These are phyloP conservation scores for Pachysandra terminalis DNA, from an alignment of 164 flowering plant genomes.

Conservation along the genomic window DNA sequence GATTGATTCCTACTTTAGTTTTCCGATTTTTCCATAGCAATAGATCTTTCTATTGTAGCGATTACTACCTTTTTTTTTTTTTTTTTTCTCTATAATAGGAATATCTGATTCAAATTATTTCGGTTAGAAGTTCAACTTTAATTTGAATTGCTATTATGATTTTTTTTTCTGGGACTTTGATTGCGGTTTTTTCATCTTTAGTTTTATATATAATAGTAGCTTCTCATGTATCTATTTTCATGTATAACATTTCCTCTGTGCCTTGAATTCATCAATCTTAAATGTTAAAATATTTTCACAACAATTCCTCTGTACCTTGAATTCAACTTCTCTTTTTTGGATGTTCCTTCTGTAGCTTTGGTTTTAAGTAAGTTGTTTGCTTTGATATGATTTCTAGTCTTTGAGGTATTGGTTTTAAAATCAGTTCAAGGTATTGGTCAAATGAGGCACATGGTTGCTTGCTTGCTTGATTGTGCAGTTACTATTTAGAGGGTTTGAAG, in stretches of 20 bases:
- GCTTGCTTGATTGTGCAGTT: neutral
- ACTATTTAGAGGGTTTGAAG: constrained; percentile 1
- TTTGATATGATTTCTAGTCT: neutral
- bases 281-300: too few species aligned
- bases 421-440: constrained; percentile 1
- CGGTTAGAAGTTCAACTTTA: neutral
- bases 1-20: too few species aligned
- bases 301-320: too few species aligned
- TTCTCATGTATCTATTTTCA: neutral
- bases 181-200: neutral
- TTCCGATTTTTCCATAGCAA: too few species aligned
- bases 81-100: neutral
- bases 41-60: neutral
- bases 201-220: neutral
- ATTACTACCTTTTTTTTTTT: too few species aligned
- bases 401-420: neutral
- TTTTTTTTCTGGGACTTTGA: neutral
- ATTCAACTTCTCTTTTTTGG: neutral
- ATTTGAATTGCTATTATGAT: neutral
- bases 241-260: neutral
- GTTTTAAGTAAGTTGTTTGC: neutral
- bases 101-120: neutral
- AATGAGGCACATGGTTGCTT: constrained; percentile 20
- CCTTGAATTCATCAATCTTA: too few species aligned
- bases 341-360: neutral